A percentile compares a stretch with the other conserved stretches of the same genome.
Evolutionary conservation across 495 filamentous ascomycete species (phyloP).

Genomic region (Daldinia grandis): DNA sequence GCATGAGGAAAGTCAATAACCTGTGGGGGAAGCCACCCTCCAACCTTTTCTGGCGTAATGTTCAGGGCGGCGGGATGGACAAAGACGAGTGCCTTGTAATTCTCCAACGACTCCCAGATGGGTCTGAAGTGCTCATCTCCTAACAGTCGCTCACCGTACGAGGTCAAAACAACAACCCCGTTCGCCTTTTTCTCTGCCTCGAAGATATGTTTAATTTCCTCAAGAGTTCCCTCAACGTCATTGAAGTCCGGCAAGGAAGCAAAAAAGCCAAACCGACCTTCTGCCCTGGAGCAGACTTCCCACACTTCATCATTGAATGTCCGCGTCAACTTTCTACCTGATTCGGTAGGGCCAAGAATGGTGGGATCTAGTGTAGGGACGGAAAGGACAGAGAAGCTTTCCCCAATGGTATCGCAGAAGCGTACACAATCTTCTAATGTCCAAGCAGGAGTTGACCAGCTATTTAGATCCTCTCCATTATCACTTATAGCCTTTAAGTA

Average conservation of each 20-base stretch:
- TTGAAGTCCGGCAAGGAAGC: conserved; percentile 1
- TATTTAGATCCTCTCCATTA: not conserved
- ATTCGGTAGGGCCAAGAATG: not conserved
- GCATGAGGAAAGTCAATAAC: not conserved
- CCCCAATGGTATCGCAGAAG: conserved; percentile 3
- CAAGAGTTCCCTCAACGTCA: not conserved
- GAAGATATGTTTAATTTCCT: not conserved
- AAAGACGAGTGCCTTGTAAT: conserved; percentile 4
- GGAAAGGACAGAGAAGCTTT: not conserved
- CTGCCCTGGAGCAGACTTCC: not conserved
- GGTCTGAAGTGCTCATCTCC: not conserved
- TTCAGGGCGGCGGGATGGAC: not conserved
- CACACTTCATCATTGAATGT: not conserved
- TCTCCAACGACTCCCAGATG: not conserved
- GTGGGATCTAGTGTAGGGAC: not conserved
- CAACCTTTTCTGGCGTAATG: not conserved
- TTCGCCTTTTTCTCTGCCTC: conserved; percentile 1
- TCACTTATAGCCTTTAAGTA: not conserved
- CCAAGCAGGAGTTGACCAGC: not conserved
- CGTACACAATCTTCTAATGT: not conserved
- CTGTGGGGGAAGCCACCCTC: not conserved
- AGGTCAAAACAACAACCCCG: not conserved
- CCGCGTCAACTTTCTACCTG: not conserved
- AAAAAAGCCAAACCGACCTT: conserved; percentile 5
- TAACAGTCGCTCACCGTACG: not conserved